Conservation (phyloP, 345 rosid species). For the Euphorbia lathyris region DNA sequence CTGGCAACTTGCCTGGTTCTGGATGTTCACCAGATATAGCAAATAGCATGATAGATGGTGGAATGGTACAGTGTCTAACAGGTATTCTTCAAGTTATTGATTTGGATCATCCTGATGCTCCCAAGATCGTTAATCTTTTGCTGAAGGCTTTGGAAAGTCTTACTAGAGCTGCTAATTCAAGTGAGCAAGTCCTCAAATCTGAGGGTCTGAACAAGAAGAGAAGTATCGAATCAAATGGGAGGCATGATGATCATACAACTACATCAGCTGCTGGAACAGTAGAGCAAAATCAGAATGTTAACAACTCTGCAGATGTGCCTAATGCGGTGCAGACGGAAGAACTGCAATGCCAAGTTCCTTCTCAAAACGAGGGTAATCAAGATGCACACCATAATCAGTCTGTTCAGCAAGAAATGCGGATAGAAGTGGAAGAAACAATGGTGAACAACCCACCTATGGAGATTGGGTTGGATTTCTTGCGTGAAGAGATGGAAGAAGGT, state of each 20-base stretch:
- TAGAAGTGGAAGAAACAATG: conserved; percentile 55
- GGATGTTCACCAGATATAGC: conserved; percentile 93
- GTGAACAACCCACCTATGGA: conserved; percentile 50
- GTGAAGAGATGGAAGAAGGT: conserved; percentile 76
- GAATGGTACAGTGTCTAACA: conserved; percentile 74
- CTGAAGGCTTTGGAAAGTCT: conserved; percentile 84
- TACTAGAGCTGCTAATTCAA: conserved; percentile 89
- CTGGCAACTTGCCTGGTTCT: conserved; percentile 76
- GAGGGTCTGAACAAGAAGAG: conserved; percentile 64
- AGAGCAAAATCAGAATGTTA: conserved; percentile 46
- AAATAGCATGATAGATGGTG: conserved; percentile 91
- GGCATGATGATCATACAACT: conserved; percentile 43
- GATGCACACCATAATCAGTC: conserved; percentile 46
- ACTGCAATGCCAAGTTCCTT: conserved; percentile 45
- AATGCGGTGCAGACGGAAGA: conserved; percentile 46
- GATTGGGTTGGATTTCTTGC: conserved; percentile 79
- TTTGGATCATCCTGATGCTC: conserved; percentile 96
- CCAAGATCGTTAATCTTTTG: conserved; percentile 77
- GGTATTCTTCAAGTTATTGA: conserved; percentile 81
- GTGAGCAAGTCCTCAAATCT: conserved; percentile 66
- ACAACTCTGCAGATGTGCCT: conserved; percentile 41
- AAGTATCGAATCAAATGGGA: conserved; percentile 41
- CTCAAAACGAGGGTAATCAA: conserved; percentile 44
- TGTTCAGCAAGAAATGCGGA: conserved; percentile 66
- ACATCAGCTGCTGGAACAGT: conserved; percentile 42